Evolutionary conservation across 495 filamentous ascomycete species (phyloP).

Genomic region (Neurospora sp.): DNA sequence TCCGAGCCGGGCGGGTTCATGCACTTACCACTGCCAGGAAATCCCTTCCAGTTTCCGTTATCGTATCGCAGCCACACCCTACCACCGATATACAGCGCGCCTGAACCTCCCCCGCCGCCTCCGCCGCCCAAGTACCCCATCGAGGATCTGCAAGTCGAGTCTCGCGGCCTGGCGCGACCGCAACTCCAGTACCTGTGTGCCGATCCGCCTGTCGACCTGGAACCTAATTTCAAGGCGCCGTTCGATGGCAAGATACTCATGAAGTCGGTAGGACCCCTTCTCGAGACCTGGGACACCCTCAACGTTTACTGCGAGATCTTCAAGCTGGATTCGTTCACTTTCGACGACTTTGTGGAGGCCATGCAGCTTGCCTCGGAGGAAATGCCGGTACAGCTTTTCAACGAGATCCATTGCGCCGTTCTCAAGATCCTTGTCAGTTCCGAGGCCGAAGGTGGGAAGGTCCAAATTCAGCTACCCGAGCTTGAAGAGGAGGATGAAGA

Average conservation of each 20-base stretch:
- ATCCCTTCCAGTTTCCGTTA: conserved; percentile 33
- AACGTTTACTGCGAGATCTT: conserved; percentile 94
- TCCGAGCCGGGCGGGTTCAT: conserved; percentile 27
- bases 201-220: conserved; percentile 35
- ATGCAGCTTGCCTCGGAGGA: conserved; percentile 70
- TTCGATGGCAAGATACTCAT: conserved; percentile 53
- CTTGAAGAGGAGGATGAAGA: conserved; percentile 59
- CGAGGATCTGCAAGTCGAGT: conserved; percentile 76
- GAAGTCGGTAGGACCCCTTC: conserved; percentile 65
- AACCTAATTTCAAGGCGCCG: conserved; percentile 6
- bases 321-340: conserved; percentile 89
- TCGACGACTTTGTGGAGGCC: conserved; percentile 90
- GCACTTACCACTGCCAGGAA: conserved; percentile 27
- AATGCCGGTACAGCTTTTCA: conserved; percentile 74
- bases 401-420: conserved; percentile 84
- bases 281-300: conserved; percentile 91
- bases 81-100: conserved; percentile 20
- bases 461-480: conserved; percentile 70
- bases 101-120: conserved; percentile 53
- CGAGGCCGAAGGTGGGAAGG: conserved; percentile 61
- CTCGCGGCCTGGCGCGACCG: conserved; percentile 53
- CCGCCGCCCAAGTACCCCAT: conserved; percentile 88
- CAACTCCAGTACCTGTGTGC: conserved; percentile 64
- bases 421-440: conserved; percentile 77
- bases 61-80: conserved; percentile 27